Evolutionary conservation across 257 asterid genomes (phyloP).

Genomic region (Nicotiana attenuata): DNA sequence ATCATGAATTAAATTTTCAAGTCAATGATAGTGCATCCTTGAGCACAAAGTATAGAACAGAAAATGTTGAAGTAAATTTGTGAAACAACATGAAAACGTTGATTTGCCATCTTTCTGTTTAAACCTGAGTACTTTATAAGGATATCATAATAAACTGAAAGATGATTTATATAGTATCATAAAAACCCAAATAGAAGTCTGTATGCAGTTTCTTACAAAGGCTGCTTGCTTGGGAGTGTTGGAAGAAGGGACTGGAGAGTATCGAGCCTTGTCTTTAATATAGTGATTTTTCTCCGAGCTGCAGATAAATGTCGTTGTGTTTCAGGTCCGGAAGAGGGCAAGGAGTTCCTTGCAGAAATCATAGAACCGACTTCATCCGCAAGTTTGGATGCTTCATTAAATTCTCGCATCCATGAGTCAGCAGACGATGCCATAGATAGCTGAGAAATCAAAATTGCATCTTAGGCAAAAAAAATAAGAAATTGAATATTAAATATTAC

Average conservation of each 20-base stretch:
- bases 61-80: background rate
- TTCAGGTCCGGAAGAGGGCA: constrained; percentile 18
- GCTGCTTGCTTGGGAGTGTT: constrained; percentile 18
- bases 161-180: background rate
- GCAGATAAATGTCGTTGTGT: constrained; percentile 20
- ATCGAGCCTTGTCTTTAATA: constrained; percentile 20
- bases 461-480: background rate
- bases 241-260: constrained; percentile 21
- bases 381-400: constrained; percentile 22
- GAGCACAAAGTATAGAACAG: background rate
- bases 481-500: background rate
- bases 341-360: constrained; percentile 13
- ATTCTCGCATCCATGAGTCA: constrained; percentile 23
- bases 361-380: constrained; percentile 15
- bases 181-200: background rate
- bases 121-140: background rate
- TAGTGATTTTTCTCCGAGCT: constrained; percentile 20
- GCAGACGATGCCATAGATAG: constrained; percentile 19
- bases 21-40: background rate
- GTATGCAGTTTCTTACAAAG: constrained; percentile 16
- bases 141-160: background rate
- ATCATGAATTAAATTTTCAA: background rate
- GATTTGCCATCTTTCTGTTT: background rate
- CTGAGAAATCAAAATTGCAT: background rate
- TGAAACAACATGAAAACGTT: background rate